Evolutionary conservation across 225 moss, liverwort and hornwort species (phyloP).

Genomic region (Sphagnum tenellum): DNA sequence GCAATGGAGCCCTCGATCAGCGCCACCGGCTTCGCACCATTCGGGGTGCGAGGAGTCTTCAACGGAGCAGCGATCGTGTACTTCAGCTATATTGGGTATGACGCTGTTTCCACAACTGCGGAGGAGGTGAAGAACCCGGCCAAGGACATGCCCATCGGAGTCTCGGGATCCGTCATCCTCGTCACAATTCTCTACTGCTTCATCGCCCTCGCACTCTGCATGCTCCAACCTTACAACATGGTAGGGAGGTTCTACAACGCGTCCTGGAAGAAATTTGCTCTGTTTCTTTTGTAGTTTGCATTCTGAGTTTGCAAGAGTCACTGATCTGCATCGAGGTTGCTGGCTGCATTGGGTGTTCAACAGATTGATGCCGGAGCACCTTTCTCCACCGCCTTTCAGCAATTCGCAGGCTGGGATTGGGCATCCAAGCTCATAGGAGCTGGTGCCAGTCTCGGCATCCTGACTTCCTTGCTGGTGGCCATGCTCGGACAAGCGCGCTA

Average conservation of each 20-base stretch:
- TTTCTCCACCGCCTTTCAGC: too few species aligned
- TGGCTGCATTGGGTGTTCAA: conserved; percentile 29
- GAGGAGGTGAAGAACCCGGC: conserved; percentile 13
- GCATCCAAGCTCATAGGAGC: too few species aligned
- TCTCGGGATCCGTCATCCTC: background rate
- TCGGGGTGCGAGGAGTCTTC: conserved; percentile 1
- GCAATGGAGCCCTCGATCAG: too few species aligned
- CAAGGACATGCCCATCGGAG: conserved; percentile 9
- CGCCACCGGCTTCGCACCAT: background rate
- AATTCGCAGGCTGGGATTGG: too few species aligned
- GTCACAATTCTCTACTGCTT: conserved; percentile 6
- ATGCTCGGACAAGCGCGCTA: too few species aligned
- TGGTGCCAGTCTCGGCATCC: too few species aligned
- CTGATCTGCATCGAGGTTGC: too few species aligned
- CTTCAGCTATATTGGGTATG: conserved; percentile 46
- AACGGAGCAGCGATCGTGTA: conserved; percentile 45
- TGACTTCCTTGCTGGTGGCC: too few species aligned
- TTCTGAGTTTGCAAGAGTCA: conserved; percentile 9
- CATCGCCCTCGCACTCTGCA: background rate
- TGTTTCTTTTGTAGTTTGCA: conserved; percentile 14
- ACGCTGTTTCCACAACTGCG: conserved; percentile 37
- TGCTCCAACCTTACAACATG: conserved; percentile 15
- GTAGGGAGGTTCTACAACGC: background rate
- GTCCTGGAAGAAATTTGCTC: conserved; percentile 6
- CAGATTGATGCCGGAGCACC: too few species aligned